Evolutionary conservation across 495 filamentous ascomycete genomes (phyloP), one percentile per base, ranked within the genome.

Genomic region (Penicillium daleae): DNA sequence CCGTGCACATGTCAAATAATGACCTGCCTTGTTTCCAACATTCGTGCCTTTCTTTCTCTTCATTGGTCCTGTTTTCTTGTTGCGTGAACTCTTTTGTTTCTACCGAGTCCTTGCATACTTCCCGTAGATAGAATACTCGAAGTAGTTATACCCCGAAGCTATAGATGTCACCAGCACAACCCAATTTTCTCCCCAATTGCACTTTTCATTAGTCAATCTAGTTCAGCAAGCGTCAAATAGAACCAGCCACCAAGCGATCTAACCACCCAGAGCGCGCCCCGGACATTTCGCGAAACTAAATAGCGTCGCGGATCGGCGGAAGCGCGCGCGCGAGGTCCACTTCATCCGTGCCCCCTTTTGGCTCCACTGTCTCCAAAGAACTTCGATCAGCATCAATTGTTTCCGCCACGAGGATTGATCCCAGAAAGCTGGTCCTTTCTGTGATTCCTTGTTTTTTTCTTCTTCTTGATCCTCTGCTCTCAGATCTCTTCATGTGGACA

Each of bases 331-430:
- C 5, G 15, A 42, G 62, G 57, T 65, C 58, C 56, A 64, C 62
- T 29, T 48, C 46, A 58, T 57, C 61, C 61, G 61, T 58, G 61
- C 61, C 63, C 61, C 63, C 58, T 65, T 61, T 65, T 65, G 57
- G 53, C 52, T 65, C 63, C 63, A 65, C 63, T 57, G 6, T 40
- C 49, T 59, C 55, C 52, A 52, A 57, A 33, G 56, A 65, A 57
- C 44, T 37, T 32, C 63, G 42, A 61, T 65, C 62, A 50, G 22
- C 26, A 40, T 39, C 57, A 55, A 54, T 55, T 60, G 56, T 56
- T 51, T 53, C 55, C 54, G 40, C 21, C 40, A 21, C 22, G 35
- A 54, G 27, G 15, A 52, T 17, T n/a, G 6, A 29, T 48, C 24
- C 15, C 22, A 32, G 46, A 40, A 26, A 60, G 48, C 58, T 32